Percentiles rank a stretch among this genome's conserved stretches.
phyloP scores from a whole-genome alignment of 2,329 filamentous ascomycete genomes.

The Aspergillus neoniger region DNA sequence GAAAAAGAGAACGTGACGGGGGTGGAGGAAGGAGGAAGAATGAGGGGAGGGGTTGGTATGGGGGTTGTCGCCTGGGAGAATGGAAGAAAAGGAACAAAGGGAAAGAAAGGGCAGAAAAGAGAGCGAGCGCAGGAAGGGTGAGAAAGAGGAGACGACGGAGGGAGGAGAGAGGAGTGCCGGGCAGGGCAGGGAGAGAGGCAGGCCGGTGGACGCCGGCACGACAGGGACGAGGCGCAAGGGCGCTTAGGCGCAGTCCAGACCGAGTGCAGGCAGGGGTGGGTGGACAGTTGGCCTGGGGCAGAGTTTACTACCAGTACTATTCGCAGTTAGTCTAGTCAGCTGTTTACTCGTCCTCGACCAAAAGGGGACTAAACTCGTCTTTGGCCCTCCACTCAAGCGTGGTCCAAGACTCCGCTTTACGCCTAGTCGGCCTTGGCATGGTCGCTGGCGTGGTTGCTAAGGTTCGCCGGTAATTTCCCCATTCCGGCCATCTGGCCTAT shows the following conservation, averaged over 20 bases:
- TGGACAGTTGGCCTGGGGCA: not conserved
- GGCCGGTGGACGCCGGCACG: not conserved
- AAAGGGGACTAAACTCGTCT: no score
- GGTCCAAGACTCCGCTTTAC: not conserved
- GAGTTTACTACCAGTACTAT: not conserved
- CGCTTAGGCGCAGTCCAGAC: slow-evolving; percentile 14
- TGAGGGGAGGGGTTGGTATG: slow-evolving; percentile 20
- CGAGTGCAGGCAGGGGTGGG: slow-evolving; percentile 8
- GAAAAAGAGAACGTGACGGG: slow-evolving; percentile 29
- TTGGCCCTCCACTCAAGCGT: no score
- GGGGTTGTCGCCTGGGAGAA: slow-evolving; percentile 22
- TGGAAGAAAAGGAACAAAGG: slow-evolving; percentile 19
- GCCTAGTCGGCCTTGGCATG: slow-evolving; percentile 13
- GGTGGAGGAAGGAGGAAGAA: slow-evolving; percentile 26
- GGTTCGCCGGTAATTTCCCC: slow-evolving; percentile 14
- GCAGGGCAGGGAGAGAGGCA: not conserved
- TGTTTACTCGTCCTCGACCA: no score
- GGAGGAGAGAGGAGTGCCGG: not conserved
- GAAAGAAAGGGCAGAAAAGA: slow-evolving; percentile 7
- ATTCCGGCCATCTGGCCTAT: slow-evolving; percentile 14
- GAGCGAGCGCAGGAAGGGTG: slow-evolving; percentile 9
- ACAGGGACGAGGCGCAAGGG: slow-evolving; percentile 25
- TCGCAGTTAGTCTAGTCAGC: no score
- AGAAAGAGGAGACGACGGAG: slow-evolving; percentile 11
- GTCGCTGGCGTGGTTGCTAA: slow-evolving; percentile 15